Base-by-base conservation (phyloP, 257 asterid genomes). In the Cynanchum wilfordii region DNA sequence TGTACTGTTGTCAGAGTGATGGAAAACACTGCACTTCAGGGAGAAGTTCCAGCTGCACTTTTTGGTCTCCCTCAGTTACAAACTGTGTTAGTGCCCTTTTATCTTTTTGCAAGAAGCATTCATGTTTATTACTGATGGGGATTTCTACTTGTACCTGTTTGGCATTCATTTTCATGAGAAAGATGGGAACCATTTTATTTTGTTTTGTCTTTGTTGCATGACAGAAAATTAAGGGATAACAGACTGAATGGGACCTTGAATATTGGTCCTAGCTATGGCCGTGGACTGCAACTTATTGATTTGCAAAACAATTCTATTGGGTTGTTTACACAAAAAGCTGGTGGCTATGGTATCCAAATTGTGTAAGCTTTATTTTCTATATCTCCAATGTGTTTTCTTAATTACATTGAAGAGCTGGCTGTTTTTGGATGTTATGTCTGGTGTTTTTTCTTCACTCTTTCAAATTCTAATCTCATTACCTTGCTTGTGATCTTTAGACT, bases 401-500 rank as follows among this genome's bases (percentile, higher is more conserved):
- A n/a, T 4, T 54, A 25, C 54, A 9, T 45, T 17, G 20, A 20
- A 50, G 2, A 42, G 16, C 22, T 22, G 54, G 57, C 71, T 69
- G 25, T 17, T 69, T 33, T 68, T 47, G 42, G 11, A 68, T 68
- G 58, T 15, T 60, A 16, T 25, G 8, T 49, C 72, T 68, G 72
- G 24, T 67, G 63, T 20, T 25, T 47, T 60, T 45, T 51, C 72
- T 59, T 70, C 19, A 12, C 73, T 64, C 81, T 13, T 63, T 72
- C 58, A 65, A 82, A 42, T 66, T 69, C 24, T 77, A 6, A 40
- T 36, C 56, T 45, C 29, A 13, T 10, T 25, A 55, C 22, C 24
- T 47, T 73, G 22, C 27, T 30, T 55, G 40, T 74, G 73, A 54
- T 59, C 70, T 71, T 65, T 33, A 92, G 98, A 62, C 89, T 92